Evolutionary conservation across 768 basidiomycete species (phyloP).

Genomic region (Sutorius australiensis): DNA sequence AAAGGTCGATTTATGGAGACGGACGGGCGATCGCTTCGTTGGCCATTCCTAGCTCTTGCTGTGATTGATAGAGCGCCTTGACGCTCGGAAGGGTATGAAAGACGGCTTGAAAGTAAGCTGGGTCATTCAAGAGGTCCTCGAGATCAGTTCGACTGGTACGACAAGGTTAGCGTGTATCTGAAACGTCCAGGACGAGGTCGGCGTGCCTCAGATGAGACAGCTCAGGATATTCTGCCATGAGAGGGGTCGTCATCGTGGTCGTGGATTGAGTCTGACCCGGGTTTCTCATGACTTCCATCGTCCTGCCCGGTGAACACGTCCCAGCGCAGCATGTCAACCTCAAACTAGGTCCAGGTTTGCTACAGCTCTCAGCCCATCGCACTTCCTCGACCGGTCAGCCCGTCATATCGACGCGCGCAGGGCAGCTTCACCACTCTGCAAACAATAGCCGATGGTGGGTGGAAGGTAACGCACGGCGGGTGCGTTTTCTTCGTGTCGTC

Average conservation of each 20-base stretch:
- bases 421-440: slow-evolving; percentile 61
- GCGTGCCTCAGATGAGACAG: slow-evolving; percentile 68
- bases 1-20: slow-evolving; percentile 28
- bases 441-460: slow-evolving; percentile 86
- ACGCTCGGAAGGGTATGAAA: slow-evolving; percentile 78
- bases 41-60: slow-evolving; percentile 74
- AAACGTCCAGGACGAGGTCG: slow-evolving; percentile 2
- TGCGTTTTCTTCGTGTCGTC: slow-evolving; percentile 37
- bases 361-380: slow-evolving; percentile 43
- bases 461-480: slow-evolving; percentile 80
- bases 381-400: slow-evolving; percentile 15
- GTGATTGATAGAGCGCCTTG: slow-evolving; percentile 68
- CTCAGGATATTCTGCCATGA: slow-evolving; percentile 67
- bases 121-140: slow-evolving; percentile 83
- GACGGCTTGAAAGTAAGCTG: slow-evolving; percentile 80
- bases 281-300: slow-evolving; percentile 44
- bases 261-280: slow-evolving; percentile 1
- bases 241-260: slow-evolving; percentile 34
- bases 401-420: slow-evolving; percentile 65
- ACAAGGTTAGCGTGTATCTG: slow-evolving; percentile 7
- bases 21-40: slow-evolving; percentile 85
- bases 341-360: slow-evolving; percentile 82
- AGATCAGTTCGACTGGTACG: slow-evolving; percentile 75
- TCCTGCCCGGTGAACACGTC: slow-evolving; percentile 81
- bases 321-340: slow-evolving; percentile 73